These are phyloP conservation scores for Emmonsia crescens DNA, from an alignment of 2,329 filamentous ascomycete genomes.

Conservation along the genomic window DNA sequence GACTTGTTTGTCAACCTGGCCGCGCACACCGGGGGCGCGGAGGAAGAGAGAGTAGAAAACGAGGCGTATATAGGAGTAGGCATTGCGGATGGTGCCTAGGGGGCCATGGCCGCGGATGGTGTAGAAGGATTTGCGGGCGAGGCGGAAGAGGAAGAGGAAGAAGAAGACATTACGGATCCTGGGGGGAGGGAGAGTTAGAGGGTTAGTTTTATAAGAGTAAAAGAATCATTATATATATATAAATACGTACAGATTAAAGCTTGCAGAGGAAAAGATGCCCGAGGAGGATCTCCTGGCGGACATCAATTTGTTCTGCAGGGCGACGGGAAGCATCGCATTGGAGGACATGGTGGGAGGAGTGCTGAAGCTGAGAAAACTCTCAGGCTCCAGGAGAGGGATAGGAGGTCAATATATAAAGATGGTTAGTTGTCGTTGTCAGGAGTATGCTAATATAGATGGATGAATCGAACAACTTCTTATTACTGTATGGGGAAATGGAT, in stretches of 20 bases:
- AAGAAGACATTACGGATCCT: conserved; percentile 83
- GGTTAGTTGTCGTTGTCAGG: no score
- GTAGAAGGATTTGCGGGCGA: conserved; percentile 68
- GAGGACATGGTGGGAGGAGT: conserved; percentile 27
- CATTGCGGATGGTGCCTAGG: conserved; percentile 63
- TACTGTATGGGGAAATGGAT: background rate
- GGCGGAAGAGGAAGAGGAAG: conserved; percentile 74
- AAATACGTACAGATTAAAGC: conserved; percentile 34
- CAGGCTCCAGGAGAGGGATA: background rate
- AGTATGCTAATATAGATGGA: no score
- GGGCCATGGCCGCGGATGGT: conserved; percentile 82
- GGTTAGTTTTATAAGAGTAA: background rate
- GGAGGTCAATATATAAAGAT: background rate
- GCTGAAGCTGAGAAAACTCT: background rate
- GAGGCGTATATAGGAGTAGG: conserved; percentile 61
- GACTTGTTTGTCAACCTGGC: conserved; percentile 75
- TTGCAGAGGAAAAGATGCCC: conserved; percentile 21
- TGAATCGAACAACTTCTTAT: no score
- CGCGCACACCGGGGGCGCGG: conserved; percentile 72
- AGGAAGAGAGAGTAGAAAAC: conserved; percentile 78
- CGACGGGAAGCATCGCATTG: conserved; percentile 29
- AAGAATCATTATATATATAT: background rate
- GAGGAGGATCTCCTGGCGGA: conserved; percentile 25
- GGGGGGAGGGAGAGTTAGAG: background rate
- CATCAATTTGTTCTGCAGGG: conserved; percentile 35